Percentiles rank a stretch among this genome's conserved stretches.
Conservation (phyloP, 805 yeast species). For the Wickerhamiella allomyrinae region DNA sequence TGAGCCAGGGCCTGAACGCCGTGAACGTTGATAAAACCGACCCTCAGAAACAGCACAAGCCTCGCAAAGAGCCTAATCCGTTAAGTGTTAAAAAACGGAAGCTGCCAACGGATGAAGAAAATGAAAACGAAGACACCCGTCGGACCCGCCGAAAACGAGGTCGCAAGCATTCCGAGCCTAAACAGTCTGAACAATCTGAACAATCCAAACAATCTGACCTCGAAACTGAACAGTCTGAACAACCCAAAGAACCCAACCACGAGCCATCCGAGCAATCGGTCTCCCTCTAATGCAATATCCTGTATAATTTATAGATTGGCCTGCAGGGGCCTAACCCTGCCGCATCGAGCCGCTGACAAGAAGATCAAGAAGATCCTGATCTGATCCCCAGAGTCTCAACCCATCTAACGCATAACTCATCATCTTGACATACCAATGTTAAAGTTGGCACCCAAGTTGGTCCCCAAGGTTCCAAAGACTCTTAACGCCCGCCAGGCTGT, state of each 20-base stretch:
- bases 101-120: constrained; percentile 14
- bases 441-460: too few species aligned
- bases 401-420: too few species aligned
- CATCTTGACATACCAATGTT: too few species aligned
- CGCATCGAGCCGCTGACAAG: too few species aligned
- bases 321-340: too few species aligned
- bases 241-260: neutral
- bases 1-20: constrained; percentile 68
- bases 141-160: constrained; percentile 14
- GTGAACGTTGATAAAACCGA: constrained; percentile 16
- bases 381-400: too few species aligned
- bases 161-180: constrained; percentile 5
- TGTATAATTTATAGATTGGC: too few species aligned
- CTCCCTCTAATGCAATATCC: too few species aligned
- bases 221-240: neutral
- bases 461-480: too few species aligned
- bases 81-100: constrained; percentile 72
- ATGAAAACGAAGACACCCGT: constrained; percentile 6
- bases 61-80: constrained; percentile 76
- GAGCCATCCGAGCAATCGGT: neutral
- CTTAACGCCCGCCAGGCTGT: neutral
- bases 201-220: neutral
- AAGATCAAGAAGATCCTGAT: too few species aligned
- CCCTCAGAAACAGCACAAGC: constrained; percentile 17
- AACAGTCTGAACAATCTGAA: constrained; percentile 2